These are phyloP conservation scores for Panus rudis DNA, from an alignment of 768 basidiomycete genomes.

Conservation along the genomic window DNA sequence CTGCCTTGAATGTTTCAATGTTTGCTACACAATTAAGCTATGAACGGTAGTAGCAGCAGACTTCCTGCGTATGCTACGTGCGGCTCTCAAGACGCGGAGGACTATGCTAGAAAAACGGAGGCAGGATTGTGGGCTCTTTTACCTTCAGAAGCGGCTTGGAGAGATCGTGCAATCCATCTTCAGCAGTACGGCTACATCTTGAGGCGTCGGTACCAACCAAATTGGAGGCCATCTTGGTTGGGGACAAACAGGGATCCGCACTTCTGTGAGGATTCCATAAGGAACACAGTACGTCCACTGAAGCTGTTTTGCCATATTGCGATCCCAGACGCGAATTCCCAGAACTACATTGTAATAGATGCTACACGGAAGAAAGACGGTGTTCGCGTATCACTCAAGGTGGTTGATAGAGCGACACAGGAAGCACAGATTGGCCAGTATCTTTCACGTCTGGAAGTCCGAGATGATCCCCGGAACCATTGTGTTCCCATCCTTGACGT, in stretches of 20 bases:
- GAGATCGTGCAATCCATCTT: neutral
- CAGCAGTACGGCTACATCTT: neutral
- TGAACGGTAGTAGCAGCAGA: too few relatives aligned
- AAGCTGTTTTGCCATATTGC: too few relatives aligned
- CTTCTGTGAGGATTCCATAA: conserved; percentile 11
- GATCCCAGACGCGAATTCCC: too few relatives aligned
- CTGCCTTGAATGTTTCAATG: too few relatives aligned
- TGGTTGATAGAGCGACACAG: neutral
- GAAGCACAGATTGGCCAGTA: conserved; percentile 8
- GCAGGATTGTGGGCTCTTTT: too few relatives aligned
- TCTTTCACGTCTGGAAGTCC: neutral
- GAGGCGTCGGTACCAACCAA: neutral
- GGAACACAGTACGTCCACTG: conserved; percentile 4
- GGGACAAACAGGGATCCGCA: conserved; percentile 1
- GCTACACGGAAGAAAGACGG: conserved; percentile 5
- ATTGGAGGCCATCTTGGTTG: neutral
- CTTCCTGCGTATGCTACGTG: too few relatives aligned
- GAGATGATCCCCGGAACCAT: conserved; percentile 15
- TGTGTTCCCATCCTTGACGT: conserved; percentile 17
- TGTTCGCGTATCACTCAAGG: conserved; percentile 11
- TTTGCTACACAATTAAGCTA: too few relatives aligned
- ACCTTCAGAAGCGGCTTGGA: neutral
- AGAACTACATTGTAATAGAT: conserved; percentile 11
- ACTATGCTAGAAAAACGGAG: too few relatives aligned
- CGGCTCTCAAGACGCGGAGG: too few relatives aligned